Base-by-base conservation (phyloP, 768 basidiomycete genomes). In the Podaxis sp. region DNA sequence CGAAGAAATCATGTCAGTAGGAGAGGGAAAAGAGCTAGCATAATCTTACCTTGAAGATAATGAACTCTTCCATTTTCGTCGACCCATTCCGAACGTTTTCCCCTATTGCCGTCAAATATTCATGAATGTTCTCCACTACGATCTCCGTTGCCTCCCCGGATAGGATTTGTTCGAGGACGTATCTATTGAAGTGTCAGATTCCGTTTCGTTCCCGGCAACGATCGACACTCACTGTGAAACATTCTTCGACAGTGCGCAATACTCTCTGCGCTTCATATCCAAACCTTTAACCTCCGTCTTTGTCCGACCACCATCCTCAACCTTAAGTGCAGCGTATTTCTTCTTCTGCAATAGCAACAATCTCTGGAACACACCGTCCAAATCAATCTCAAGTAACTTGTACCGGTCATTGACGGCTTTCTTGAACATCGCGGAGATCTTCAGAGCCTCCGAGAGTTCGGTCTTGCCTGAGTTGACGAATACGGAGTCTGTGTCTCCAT, bases 261-360 rank as follows among this genome's bases (percentile, higher is more conserved):
- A 99, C 73, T 99, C 97, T 81, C 97, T 82, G 50, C 97, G 87
- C 75, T 99, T 99, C 97, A 99, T 99, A 76, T 99, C 97, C 24
- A 99, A 78, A 75, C 97, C 97, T 70, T 99, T 99, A 74, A 99
- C 80, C 70, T 99, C 97, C 1, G 86, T 91, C 13, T 85, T 86
- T 0, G 91, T 90, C 61, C 84, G 82, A 0, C 84, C 82, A 28
- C 87, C 87, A 66, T 95, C 93, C 68, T 95, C 93, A 46, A 98
- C 87, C 77, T 97, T 98, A 73, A 98, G 81, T 0, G 97, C 97
- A 0, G 97, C 97, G 67, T 99, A 99, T 76, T 99, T 99, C 82
- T 99, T 99, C 84, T 99, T 99, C 71, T 99, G 96, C 58, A 99
- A 77, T 11, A 99, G 83, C 1, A 99, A 76, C 46, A 99, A 81